Percentiles rank a stretch among this genome's conserved stretches.
Evolutionary conservation across 768 basidiomycete genomes (phyloP).

Genomic region (Phanerochaete carnosa): DNA sequence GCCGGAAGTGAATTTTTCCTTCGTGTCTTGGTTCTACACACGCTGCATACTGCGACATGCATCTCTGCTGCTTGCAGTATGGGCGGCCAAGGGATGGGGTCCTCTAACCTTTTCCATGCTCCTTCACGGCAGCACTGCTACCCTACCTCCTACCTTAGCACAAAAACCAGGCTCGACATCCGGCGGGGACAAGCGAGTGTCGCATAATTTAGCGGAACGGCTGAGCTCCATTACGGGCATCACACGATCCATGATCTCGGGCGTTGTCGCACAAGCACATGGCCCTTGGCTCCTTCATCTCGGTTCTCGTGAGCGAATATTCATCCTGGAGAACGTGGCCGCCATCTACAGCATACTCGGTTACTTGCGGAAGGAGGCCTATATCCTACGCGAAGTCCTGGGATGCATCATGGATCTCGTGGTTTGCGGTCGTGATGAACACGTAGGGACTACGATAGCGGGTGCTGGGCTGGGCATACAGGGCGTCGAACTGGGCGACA

Average conservation of each 20-base stretch:
- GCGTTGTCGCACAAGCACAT: constrained; percentile 66
- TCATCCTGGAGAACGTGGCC: constrained; percentile 65
- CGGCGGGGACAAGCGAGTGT: constrained; percentile 16
- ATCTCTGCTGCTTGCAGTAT: constrained; percentile 70
- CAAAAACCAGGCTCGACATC: constrained; percentile 35
- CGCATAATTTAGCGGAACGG: constrained; percentile 56
- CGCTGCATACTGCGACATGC: constrained; percentile 69
- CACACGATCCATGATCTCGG: constrained; percentile 63
- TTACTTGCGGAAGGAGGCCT: constrained; percentile 85
- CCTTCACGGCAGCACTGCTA: constrained; percentile 61
- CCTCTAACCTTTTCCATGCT: constrained; percentile 72
- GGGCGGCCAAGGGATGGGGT: constrained; percentile 89
- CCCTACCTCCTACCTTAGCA: constrained; percentile 56
- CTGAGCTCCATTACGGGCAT: constrained; percentile 69
- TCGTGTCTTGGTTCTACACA: constrained; percentile 65
- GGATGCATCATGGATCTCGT: constrained; percentile 82
- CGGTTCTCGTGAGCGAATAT: constrained; percentile 70
- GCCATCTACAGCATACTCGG: constrained; percentile 79
- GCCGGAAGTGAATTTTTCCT: constrained; percentile 51
- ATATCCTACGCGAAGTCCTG: constrained; percentile 80
- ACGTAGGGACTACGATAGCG: constrained; percentile 40
- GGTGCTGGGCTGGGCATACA: constrained; percentile 48
- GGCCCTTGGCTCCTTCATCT: constrained; percentile 88
- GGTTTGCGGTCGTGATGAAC: constrained; percentile 81
- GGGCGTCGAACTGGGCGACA: constrained; percentile 33